Evolutionary conservation across 768 basidiomycete species (phyloP).

Genomic region (Boletus huronensis): DNA sequence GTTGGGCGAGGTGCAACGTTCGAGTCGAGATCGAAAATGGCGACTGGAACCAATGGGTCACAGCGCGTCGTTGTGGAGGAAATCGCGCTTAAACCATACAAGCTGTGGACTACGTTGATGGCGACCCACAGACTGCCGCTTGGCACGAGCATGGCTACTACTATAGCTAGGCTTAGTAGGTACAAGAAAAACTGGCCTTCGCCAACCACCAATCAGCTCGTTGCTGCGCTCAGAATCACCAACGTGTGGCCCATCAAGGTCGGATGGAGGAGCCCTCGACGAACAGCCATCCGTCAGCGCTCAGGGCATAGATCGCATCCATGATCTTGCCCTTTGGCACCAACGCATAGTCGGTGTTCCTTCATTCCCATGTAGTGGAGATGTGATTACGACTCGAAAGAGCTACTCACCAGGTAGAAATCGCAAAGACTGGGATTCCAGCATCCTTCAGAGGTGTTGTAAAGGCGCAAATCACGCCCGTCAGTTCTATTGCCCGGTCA

Average conservation of each 20-base stretch:
- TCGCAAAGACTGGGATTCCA: constrained; percentile 52
- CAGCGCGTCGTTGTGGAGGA: constrained; percentile 9
- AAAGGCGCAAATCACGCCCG: constrained; percentile 54
- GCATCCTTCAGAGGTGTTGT: constrained; percentile 51
- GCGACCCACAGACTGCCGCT: background rate
- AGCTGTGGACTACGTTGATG: constrained; percentile 11
- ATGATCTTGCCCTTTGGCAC: constrained; percentile 44
- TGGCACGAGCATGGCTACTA: background rate
- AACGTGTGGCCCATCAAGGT: constrained; percentile 4
- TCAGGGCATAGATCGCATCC: constrained; percentile 42
- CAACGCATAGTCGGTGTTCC: constrained; percentile 67
- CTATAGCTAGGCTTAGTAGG: background rate
- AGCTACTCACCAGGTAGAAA: constrained; percentile 58
- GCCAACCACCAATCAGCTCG: background rate
- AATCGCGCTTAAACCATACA: background rate
- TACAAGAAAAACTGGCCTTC: background rate
- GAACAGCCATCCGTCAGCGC: constrained; percentile 49
- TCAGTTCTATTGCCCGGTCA: constrained; percentile 40
- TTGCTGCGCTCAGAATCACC: background rate
- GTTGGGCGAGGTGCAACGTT: background rate
- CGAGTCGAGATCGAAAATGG: constrained; percentile 2
- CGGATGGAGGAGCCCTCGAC: constrained; percentile 1
- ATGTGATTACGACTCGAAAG: background rate
- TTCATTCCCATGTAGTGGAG: constrained; percentile 19
- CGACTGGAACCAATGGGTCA: background rate